Base-by-base conservation (phyloP, 768 basidiomycete species). In the Austroboletus eburneus region DNA sequence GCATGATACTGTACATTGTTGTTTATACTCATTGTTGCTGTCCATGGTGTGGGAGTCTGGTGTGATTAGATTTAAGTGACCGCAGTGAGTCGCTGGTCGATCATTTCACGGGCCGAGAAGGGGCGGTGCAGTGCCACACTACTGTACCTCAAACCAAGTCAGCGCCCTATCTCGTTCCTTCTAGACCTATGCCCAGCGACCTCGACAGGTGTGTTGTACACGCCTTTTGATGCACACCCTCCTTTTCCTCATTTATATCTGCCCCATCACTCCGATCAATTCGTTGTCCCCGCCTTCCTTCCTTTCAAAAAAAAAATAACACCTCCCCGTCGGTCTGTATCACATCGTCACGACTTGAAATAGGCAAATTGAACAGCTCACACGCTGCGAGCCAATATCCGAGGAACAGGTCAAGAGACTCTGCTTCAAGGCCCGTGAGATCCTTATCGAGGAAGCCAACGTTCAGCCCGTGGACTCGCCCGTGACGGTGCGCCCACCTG, bases 371-470 rank as follows among this genome's bases (percentile, higher is more conserved):
- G 91, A 85, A 54, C 93, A 95, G 64, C 81, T 98, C 41, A 80
- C 83, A 63, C 86, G 87, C 49, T 98, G 95, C 70, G 90, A 96
- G 59, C 87, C 88, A 47, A 94, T 99, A 58, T 89, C 92, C 22
- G 95, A 99, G 67, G 87, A 91, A 49, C 85, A 95, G 58, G 96
- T 99, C 54, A 97, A 96, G 64, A 78, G 87, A 56, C 77, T 99
- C 8, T 99, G 95, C 69, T 74, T 93, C 58, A 97, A 96, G 63
- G 96, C 96, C 21, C 79, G 93, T 48, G 96, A 98, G 71, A 94
- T 97, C 46, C 73, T 97, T 25, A 91, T 97, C 58, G 95, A 98
- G 69, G 95, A 98, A 69, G 95, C 88, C 3, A 99, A 99, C 64
- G 93, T 99, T 2, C 94, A 97, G 65, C 81, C 85, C 54, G 88